Evolutionary conservation across 352 stramenopile genomes (phyloP), one percentile per base, ranked within the genome.

Genomic region (Phytophthora capsici): DNA sequence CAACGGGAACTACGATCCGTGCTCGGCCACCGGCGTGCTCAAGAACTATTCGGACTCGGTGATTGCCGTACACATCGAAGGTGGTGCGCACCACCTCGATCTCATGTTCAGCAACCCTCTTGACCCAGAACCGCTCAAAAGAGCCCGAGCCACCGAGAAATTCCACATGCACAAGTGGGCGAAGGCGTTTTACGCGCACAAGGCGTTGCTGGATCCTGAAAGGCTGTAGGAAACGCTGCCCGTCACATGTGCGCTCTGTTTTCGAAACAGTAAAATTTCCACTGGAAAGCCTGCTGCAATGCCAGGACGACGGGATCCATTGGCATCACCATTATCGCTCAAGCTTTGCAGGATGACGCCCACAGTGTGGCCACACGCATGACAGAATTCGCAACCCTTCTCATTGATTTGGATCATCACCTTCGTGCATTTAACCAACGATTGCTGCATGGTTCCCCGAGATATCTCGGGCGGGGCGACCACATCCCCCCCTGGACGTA

Each of bases 1-100:
- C 54, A 98, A 98, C 66, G 95, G 95, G 55, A 83, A 97, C 56
- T 88, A 93, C 34, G 95, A 98, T 66, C 95, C 95, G 47, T 98
- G 91, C 89, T 91, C 77, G 17, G 86, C 82, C 25, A 95, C 82
- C 0, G 95, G 93, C 34, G 88, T 98, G 32, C 82, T 89, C 17
- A 61, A 82, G 34, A 73, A 73, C 34, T 57, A 82, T 12, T 86
- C 82, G 22, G 77, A 90, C 34, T 86, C 78, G 38, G 77, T 96
- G 4, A 74, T 97, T 9, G 70, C 3, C 77, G 78, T 22, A 85
- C 76, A 6, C 85, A 94, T 73, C 86, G 75, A 89, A 8, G 76
- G 77, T 13, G 90, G 89, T n/a, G 90, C 82, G 1, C 89, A 97
- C 68, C 90, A 97, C 70, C 49, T 97, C 20, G 90, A 98, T 58